Evolutionary conservation across 305 asterid species (phyloP), one percentile per base, ranked within the genome.

Genomic region (Solanum hybrid): DNA sequence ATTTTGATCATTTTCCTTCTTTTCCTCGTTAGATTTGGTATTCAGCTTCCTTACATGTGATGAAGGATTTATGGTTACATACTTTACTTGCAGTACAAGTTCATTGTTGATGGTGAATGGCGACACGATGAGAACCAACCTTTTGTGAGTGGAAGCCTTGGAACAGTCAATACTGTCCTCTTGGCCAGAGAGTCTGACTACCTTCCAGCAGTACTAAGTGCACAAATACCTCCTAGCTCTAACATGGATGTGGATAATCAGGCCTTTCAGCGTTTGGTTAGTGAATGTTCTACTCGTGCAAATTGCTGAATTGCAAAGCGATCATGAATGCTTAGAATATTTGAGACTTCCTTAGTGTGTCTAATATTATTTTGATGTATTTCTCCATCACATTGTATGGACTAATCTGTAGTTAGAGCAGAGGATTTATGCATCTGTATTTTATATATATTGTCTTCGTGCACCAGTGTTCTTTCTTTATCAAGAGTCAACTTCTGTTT

Each of bases 81-180:
- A 78, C 84, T 77, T 94, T 40, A 89, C 86, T 77, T 94, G 95
- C 98, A 97, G 99, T 97, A 94, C 93, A 97, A 97, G 92, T 97
- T 96, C 92, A 92, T 97, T 80, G 99, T 97, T 91, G 99, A 97
- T 94, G 99, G 99, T 90, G 99, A 97, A 89, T 96, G 98, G 97
- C 94, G 97, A 86, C 98, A 97, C 85, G 99, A 97, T 86, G 99
- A 97, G 92, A 96, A 92, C 90, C 98, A 94, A 91, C 96, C 98
- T 82, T 93, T 93, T 89, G 92, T 94, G 78, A 94, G 89, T 77
- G 93, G 98, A 92, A 97, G 93, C 91, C 92, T 92, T 92, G 99
- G 98, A 89, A 94, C 91, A 74, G 97, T 97, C 90, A 97, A 97
- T 92, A 96, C 98, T 67, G 90, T 97, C 89, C 94, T 96, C 89